Base-by-base conservation (phyloP, 495 filamentous ascomycete species). In the Hypoxylon fragiforme region DNA sequence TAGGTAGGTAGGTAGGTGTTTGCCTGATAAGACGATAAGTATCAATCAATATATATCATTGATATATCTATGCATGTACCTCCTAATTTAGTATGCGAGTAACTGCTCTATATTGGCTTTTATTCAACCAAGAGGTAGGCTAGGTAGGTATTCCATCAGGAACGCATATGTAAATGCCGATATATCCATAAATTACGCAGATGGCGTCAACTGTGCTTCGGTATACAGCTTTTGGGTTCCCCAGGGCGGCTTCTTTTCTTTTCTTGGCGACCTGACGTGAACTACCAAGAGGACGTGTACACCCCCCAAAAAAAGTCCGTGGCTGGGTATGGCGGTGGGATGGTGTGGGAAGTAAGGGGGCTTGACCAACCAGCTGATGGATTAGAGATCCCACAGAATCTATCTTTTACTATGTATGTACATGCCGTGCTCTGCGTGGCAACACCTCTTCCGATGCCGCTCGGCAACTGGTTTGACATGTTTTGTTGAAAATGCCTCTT, bases 401-500 rank as follows among this genome's bases (percentile, higher is more conserved):
- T 37, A 7, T 35, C 20, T 1, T 13, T n/a, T n/a, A n/a, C n/a
- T n/a, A n/a, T n/a, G n/a, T n/a, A n/a, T 19, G 16, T 30, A 28
- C 16, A 13, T 21, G 41, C 44, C 16, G 15, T 16, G 14, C 15
- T 31, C 51, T 61, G 46, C 57, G 51, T 55, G 57, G 53, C 37
- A 60, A 31, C 49, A 47, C 47, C 51, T 16, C 31, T 51, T 55
- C 57, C 57, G 57, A 61, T 61, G 42, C 57, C 57, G 57, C 57
- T 55, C 57, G 36, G 51, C 57, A 61, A 35, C 46, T 47, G 39
- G 41, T 44, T 15, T 46, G 19, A 37, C 31, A 46, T 40, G 38
- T 54, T 24, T n/a, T n/a, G 24, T 28, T 9, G 24, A 28, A 36
- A 48, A n/a, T 30, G 42, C 50, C 31, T 40, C 14, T 18, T 30